A percentile compares a stretch with the other conserved stretches of the same genome.
Conservation (phyloP, 192 early-diverging fungal genomes). For the Umbelopsis sp. region DNA sequence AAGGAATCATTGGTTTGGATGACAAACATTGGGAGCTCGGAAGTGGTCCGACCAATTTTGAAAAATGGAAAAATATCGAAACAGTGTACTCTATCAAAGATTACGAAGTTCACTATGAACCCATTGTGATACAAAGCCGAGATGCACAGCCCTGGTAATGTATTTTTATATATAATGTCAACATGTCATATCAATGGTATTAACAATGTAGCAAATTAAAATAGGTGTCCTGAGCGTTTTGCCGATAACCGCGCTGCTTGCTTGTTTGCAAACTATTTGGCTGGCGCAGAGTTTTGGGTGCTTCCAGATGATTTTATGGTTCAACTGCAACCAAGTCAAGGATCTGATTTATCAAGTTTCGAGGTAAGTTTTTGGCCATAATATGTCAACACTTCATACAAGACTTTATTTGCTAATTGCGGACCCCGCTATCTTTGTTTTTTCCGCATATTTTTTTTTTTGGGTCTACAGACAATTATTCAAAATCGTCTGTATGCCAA, state of each 20-base stretch:
- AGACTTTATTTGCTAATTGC: background rate
- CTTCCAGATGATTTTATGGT: slow-evolving; percentile 52
- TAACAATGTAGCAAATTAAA: background rate
- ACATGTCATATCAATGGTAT: too few species aligned
- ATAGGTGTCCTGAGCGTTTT: slow-evolving; percentile 61
- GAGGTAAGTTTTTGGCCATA: slow-evolving; percentile 37
- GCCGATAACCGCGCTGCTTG: slow-evolving; percentile 59
- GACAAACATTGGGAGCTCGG: slow-evolving; percentile 61
- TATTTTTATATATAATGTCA: background rate
- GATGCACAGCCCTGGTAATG: slow-evolving; percentile 47
- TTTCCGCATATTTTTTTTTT: slow-evolving; percentile 6
- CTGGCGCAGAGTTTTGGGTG: slow-evolving; percentile 59
- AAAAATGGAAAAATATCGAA: slow-evolving; percentile 45
- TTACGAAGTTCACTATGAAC: slow-evolving; percentile 63
- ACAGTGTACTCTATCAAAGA: slow-evolving; percentile 49
- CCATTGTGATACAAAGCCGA: slow-evolving; percentile 54
- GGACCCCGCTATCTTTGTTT: background rate
- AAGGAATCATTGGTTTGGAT: slow-evolving; percentile 39
- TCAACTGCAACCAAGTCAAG: slow-evolving; percentile 27
- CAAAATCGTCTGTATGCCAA: slow-evolving; percentile 59
- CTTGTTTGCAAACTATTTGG: slow-evolving; percentile 52
- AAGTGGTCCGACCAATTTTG: slow-evolving; percentile 50
- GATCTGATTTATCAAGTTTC: slow-evolving; percentile 37
- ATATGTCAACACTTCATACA: background rate
- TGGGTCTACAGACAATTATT: slow-evolving; percentile 50